These are phyloP conservation scores for Cladobotryum mycophilum DNA, from an alignment of 2,329 filamentous ascomycete genomes.

Conservation along the genomic window DNA sequence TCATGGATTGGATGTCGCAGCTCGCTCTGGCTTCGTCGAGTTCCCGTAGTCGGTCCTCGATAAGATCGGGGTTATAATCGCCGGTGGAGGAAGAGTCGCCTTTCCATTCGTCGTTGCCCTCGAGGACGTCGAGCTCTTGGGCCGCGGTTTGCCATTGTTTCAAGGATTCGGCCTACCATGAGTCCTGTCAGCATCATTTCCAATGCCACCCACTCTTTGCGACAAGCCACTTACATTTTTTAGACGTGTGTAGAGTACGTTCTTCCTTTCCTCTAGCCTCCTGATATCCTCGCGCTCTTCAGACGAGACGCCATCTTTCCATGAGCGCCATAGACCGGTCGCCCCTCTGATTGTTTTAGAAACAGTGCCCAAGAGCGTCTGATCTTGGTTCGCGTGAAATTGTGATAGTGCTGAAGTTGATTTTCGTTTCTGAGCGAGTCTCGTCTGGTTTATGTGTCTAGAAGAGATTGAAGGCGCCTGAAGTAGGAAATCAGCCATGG, in stretches of 20 bases:
- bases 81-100: slow-evolving; percentile 45
- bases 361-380: slow-evolving; percentile 18
- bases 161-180: slow-evolving; percentile 56
- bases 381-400: background rate
- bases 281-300: slow-evolving; percentile 43
- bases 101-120: slow-evolving; percentile 81
- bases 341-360: slow-evolving; percentile 33
- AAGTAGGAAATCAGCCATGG: slow-evolving; percentile 25
- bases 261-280: slow-evolving; percentile 51
- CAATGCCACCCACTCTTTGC: background rate
- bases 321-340: slow-evolving; percentile 38
- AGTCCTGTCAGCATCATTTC: background rate
- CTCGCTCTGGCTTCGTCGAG: slow-evolving; percentile 67
- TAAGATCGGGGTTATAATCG: slow-evolving; percentile 65
- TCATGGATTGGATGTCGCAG: slow-evolving; percentile 69
- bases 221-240: slow-evolving; percentile 48
- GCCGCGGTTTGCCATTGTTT: slow-evolving; percentile 72
- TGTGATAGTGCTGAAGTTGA: slow-evolving; percentile 3
- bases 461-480: slow-evolving; percentile 18
- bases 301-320: slow-evolving; percentile 46
- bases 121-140: slow-evolving; percentile 67
- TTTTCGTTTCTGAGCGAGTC: slow-evolving; percentile 17
- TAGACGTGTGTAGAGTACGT: slow-evolving; percentile 58
- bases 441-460: slow-evolving; percentile 17
- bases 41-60: slow-evolving; percentile 63